phyloP scores from a whole-genome alignment of 2,329 filamentous ascomycete species.

The Fusarium ambrosium region DNA sequence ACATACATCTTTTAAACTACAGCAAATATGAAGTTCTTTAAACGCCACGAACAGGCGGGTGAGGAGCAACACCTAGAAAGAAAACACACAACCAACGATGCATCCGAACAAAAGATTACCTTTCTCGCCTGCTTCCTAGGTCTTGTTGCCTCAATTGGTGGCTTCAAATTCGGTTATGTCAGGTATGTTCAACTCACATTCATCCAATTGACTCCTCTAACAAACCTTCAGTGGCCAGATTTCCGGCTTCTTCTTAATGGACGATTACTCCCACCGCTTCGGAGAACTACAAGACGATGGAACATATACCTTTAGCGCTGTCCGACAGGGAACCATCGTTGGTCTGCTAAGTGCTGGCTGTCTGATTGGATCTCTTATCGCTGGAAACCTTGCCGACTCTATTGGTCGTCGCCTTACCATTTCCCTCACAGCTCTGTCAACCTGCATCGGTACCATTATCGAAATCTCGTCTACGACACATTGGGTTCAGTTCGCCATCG shows the following conservation, averaged over 20 bases:
- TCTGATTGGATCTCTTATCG: slow-evolving; percentile 68
- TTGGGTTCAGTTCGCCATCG: slow-evolving; percentile 76
- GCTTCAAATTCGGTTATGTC: slow-evolving; percentile 71
- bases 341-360: slow-evolving; percentile 73
- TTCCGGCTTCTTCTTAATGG: slow-evolving; percentile 72
- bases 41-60: slow-evolving; percentile 36
- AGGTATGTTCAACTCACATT: slow-evolving; percentile 51
- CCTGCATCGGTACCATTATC: slow-evolving; percentile 74
- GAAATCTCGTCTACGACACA: slow-evolving; percentile 67
- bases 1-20: slow-evolving; percentile 5
- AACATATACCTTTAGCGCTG: slow-evolving; percentile 65
- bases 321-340: slow-evolving; percentile 72
- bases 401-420: slow-evolving; percentile 74
- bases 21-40: slow-evolving; percentile 40
- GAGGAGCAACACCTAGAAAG: slow-evolving; percentile 41
- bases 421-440: slow-evolving; percentile 72
- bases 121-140: slow-evolving; percentile 63
- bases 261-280: slow-evolving; percentile 68
- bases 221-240: slow-evolving; percentile 65
- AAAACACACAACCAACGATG: slow-evolving; percentile 17
- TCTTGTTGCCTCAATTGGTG: slow-evolving; percentile 65
- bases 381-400: slow-evolving; percentile 72
- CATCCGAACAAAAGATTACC: slow-evolving; percentile 51
- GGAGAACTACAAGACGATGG: slow-evolving; percentile 57
- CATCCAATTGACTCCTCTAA: not conserved